Base-by-base conservation (phyloP, 306 rosid species). In the Malus orientalis region DNA sequence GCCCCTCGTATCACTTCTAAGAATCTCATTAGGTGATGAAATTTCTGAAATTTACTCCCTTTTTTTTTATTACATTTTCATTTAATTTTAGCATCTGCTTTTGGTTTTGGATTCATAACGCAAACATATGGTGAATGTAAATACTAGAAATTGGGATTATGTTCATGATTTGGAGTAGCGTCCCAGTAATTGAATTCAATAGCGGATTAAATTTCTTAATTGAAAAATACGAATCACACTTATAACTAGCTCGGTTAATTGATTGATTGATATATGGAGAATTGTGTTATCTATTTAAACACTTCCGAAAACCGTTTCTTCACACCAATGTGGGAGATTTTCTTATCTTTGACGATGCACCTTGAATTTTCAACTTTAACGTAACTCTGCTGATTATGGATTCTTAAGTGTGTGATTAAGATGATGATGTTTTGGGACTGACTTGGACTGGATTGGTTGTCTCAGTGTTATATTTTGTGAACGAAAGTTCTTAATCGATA, bases 1-100 rank as follows among this genome's bases (percentile, higher is more conserved):
- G 99, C 97, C 79, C 98, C 99, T 3, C 91, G 99, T 66, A 92
- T 96, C 74, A 96, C 99, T 81, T 96, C 99, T 57, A 96, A 96
- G 82, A 96, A 96, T 81, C 91, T 96, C 81, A 92, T 96, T 30
- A 96, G 99, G 99, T 92, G 53, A 71, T 33, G 11, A 3, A 36
- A 7, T 32, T 15, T 71, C 18, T 11, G 36, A 61, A 36, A 23
- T 44, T 53, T 71, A 20, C 12, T 4, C 5, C 23, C 10, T n/a
- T n/a, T 59, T 58, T 59, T 57, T 44, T 6, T 13, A 20, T 69
- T 57, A 23, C 27, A 1, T 40, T 0, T 53, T 73, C 29, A 3
- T 22, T 63, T 65, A 25, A 40, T 14, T 67, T 23, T 6, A 20
- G 61, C 15, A 45, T 44, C 10, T 72, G 22, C 18, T 69, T 27